Base-by-base conservation (phyloP, 83 land plant species). In the Thuja plicata region DNA sequence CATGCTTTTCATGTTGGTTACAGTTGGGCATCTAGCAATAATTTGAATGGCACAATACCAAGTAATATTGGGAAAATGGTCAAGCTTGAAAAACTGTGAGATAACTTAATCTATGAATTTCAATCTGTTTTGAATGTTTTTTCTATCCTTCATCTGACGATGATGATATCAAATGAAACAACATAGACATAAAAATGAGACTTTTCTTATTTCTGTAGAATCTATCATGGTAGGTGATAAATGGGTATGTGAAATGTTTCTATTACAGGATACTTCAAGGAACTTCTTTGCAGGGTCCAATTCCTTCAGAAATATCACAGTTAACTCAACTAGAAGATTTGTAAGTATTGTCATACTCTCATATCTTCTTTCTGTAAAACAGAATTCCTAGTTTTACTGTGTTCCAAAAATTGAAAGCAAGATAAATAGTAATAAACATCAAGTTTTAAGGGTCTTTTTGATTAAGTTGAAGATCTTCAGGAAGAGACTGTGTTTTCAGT, bases 21-120 rank as follows among this genome's bases (percentile, higher is more conserved):
- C 93, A 95, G 96, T 89, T 50, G 94, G 91, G 88, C 94, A 71
- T 93, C 91, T 90, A 94, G 95, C 79, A 95, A 32, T 46, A 24
- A 40, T 16, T 50, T 95, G n/a, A 83, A 92, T n/a, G 96, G 96
- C 17, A 89, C 24, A 86, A 91, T 95, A 35, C 94, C 95, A 3
- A 85, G 82, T 55, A 86, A 90, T 46, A 92, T 95, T 35, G 92
- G 93, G 40, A 92, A 93, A 81, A 93, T 92, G 96, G 88, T 88
- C 48, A 60, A 87, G n/a, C 79, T 95, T 37, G 50, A 24, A 1
- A 88, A 88, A 84, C 79, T 95, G 96, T 93, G 62, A 89, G 94
- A 79, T 43, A 43, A 81, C 66, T 84, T 50, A 4, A 45, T 87
- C 43, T 35, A 34, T 85, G 38, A 73, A 10, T n/a, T 78, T 17